A percentile compares a stretch with the other conserved stretches of the same genome.
phyloP scores from a whole-genome alignment of 805 yeast species.

The Danielia oregonensis region DNA sequence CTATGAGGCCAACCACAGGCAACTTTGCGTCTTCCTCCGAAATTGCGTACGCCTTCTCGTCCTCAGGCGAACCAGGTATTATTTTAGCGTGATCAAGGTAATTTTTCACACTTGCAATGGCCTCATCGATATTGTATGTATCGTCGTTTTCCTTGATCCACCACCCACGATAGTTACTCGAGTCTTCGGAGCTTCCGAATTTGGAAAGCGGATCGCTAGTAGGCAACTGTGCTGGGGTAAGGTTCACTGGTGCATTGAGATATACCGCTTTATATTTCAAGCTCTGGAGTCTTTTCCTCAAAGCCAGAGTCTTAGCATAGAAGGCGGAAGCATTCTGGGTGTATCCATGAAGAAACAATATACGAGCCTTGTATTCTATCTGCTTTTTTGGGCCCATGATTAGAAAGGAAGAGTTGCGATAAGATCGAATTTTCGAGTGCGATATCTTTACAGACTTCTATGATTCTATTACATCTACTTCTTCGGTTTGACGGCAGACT shows the following conservation, averaged over 20 bases:
- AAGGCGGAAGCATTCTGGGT: slow-evolving; percentile 81
- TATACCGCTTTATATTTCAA: slow-evolving; percentile 69
- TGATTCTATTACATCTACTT: too few relatives aligned
- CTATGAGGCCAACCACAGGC: slow-evolving; percentile 85
- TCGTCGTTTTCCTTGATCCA: slow-evolving; percentile 58
- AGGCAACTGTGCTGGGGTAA: slow-evolving; percentile 71
- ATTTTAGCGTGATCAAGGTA: slow-evolving; percentile 57
- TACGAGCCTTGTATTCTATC: slow-evolving; percentile 35
- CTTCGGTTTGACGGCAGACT: slow-evolving; percentile 1
- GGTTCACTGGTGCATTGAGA: slow-evolving; percentile 70
- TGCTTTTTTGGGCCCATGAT: slow-evolving; percentile 2
- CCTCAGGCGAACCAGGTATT: slow-evolving; percentile 24
- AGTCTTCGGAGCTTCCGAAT: slow-evolving; percentile 38
- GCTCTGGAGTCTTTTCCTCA: slow-evolving; percentile 69
- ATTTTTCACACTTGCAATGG: slow-evolving; percentile 44
- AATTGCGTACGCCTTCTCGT: slow-evolving; percentile 15
- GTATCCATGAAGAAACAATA: slow-evolving; percentile 89
- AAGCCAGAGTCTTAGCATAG: slow-evolving; percentile 84
- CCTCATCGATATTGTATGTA: slow-evolving; percentile 41
- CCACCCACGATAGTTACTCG: slow-evolving; percentile 61
- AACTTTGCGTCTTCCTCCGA: slow-evolving; percentile 15
- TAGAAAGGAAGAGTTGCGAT: not conserved
- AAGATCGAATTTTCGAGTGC: not conserved
- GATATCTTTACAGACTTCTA: too few relatives aligned
- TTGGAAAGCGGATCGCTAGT: slow-evolving; percentile 56